A percentile compares a stretch with the other conserved stretches of the same genome.
Evolutionary conservation across 306 rosid species (phyloP).

Genomic region (Prunus mongolica): DNA sequence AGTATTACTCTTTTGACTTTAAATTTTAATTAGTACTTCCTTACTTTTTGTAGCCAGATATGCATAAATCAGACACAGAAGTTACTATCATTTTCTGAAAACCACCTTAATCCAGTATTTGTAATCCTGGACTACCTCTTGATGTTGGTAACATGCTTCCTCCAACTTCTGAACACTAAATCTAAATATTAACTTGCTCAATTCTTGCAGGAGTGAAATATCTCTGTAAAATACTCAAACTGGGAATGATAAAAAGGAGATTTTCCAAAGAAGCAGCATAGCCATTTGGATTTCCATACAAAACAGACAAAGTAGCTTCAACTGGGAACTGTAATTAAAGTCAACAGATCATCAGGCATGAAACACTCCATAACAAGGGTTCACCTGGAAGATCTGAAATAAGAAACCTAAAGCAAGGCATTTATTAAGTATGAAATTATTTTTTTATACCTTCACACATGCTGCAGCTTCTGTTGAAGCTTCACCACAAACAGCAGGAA

Average conservation of each 20-base stretch:
- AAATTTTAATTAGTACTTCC: neutral
- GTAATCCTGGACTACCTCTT: neutral
- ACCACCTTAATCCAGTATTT: no score
- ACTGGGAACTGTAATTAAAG: neutral
- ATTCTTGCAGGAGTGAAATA: neutral
- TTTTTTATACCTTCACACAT: conserved; percentile 61
- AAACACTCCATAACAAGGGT: neutral
- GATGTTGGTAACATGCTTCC: neutral
- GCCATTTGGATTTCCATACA: neutral
- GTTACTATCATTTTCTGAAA: neutral
- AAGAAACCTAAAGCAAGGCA: neutral
- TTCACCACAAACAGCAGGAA: conserved; percentile 51
- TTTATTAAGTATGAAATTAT: neutral
- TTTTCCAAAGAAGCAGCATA: neutral
- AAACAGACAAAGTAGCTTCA: neutral
- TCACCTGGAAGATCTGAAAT: neutral
- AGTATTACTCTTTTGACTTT: neutral
- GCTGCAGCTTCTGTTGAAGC: conserved; percentile 71
- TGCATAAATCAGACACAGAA: neutral
- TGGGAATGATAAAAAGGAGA: neutral
- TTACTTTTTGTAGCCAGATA: neutral
- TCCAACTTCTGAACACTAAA: neutral
- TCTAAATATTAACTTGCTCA: neutral
- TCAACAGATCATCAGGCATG: neutral
- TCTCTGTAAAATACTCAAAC: neutral